phyloP scores from a whole-genome alignment of 805 yeast genomes.

The Candida silvatica region DNA sequence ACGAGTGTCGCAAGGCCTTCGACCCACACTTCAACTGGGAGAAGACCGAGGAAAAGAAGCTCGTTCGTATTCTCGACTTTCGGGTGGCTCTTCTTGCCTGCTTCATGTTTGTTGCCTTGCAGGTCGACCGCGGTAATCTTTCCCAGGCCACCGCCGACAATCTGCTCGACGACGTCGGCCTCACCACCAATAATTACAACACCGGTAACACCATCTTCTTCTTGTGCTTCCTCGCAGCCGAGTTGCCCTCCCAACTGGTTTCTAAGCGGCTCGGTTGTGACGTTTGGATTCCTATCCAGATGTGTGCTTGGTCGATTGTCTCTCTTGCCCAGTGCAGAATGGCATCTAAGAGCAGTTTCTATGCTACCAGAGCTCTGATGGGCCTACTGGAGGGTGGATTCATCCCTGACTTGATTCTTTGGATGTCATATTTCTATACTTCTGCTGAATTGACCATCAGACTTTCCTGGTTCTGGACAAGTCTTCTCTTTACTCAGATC shows the following conservation, averaged over 20 bases:
- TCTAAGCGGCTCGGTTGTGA: constrained; percentile 61
- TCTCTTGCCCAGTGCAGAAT: constrained; percentile 44
- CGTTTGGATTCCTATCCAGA: constrained; percentile 51
- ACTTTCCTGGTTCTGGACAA: constrained; percentile 51
- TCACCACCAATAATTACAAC: constrained; percentile 53
- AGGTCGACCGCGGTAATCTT: constrained; percentile 51
- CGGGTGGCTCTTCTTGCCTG: constrained; percentile 51
- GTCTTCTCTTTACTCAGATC: constrained; percentile 40
- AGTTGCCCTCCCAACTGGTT: constrained; percentile 57
- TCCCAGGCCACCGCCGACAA: constrained; percentile 48
- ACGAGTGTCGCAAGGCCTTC: constrained; percentile 47
- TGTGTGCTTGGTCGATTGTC: constrained; percentile 47
- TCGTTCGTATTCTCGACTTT: constrained; percentile 45
- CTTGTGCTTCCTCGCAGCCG: constrained; percentile 45
- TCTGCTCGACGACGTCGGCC: constrained; percentile 38
- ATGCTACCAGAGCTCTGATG: constrained; percentile 38
- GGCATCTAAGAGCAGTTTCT: constrained; percentile 32
- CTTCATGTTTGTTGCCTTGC: constrained; percentile 49
- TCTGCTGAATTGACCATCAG: constrained; percentile 48
- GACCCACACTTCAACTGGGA: constrained; percentile 56
- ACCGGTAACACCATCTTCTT: constrained; percentile 47
- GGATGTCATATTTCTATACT: constrained; percentile 62
- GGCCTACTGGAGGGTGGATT: constrained; percentile 65
- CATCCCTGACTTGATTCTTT: constrained; percentile 54
- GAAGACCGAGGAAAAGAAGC: constrained; percentile 36